phyloP scores from a whole-genome alignment of 208 protist species.

The Trypanosoma lewisi region DNA sequence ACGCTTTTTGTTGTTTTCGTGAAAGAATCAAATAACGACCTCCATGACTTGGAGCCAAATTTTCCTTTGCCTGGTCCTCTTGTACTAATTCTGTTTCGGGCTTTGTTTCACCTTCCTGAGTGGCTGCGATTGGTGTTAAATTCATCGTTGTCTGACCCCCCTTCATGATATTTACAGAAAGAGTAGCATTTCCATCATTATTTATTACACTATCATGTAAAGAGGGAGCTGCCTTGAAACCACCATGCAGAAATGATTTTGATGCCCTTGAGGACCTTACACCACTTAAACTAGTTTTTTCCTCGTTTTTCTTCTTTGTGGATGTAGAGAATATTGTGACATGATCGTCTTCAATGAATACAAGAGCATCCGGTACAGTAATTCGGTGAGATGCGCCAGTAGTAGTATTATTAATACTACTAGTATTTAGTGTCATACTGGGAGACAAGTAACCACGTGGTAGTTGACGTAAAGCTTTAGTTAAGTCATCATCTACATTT shows the following conservation, averaged over 20 bases:
- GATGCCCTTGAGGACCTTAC: background rate
- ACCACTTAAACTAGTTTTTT: background rate
- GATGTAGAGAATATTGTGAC: background rate
- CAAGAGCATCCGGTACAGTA: constrained; percentile 4
- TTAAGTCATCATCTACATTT: constrained; percentile 24
- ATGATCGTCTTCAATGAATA: constrained; percentile 20
- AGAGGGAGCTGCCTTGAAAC: background rate
- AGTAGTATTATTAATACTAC: background rate
- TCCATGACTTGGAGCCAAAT: background rate
- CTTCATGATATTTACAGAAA: constrained; percentile 12
- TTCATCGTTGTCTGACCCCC: background rate
- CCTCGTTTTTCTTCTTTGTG: background rate
- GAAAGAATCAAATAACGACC: constrained; percentile 8
- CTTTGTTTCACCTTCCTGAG: background rate
- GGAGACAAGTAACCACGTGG: constrained; percentile 18
- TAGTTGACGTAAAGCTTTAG: constrained; percentile 20
- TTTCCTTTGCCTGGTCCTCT: background rate
- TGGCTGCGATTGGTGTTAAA: background rate
- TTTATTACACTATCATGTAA: background rate
- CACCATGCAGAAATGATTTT: background rate
- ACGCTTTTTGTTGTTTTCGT: constrained; percentile 7
- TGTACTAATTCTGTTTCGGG: background rate
- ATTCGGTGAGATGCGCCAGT: too few species aligned
- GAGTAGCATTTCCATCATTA: background rate
- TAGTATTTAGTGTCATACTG: background rate